Evolutionary conservation across 2,329 filamentous ascomycete genomes (phyloP), one percentile per base, ranked within the genome.

Genomic region (Aureobasidium namibiae): DNA sequence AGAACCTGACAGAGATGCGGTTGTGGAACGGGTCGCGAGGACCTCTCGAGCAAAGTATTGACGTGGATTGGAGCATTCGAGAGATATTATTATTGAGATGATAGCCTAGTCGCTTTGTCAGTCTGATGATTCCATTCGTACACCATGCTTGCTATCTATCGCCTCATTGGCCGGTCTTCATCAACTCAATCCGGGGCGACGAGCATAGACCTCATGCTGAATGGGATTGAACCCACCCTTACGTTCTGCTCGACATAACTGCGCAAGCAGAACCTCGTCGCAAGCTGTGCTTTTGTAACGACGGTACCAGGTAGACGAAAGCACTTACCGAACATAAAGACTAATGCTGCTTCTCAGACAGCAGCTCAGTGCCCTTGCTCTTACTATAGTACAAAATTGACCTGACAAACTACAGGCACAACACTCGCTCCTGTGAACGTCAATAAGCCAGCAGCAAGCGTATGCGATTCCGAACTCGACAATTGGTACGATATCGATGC

Each of bases 41-140:
- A 8, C 34, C 10, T 13, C 29, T 34, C 23, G 29, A 14, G 8
- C 21, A 29, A 14, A 13, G 21, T 18, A 16, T 56, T 13, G 16
- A 34, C 6, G 7, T 16, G 38, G n/a, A 24, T n/a, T 18, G 13
- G n/a, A 44, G 39, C 52, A 33, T 33, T 26, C 39, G 18, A 11
- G 26, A 21, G 10, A 23, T 34, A 24, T 4, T 44, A 44, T 33
- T 44, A 34, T 44, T 31, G 52, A 9, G n/a, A 44, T 18, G 18
- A 44, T 42, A 56, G n/a, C 39, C 52, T 56, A 23, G 18, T n/a
- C 41, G 11, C 16, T 21, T 38, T 56, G 52, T 56, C 39, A 56
- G 52, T n/a, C 26, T 31, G 38, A 4, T n/a, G 13, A 3, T 8
- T 10, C 16, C 2, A 4, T 31, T 13, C 24, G 24, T 21, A 13